Conservation (phyloP, 2,329 filamentous ascomycete genomes). For the Hypoxylon sp. region DNA sequence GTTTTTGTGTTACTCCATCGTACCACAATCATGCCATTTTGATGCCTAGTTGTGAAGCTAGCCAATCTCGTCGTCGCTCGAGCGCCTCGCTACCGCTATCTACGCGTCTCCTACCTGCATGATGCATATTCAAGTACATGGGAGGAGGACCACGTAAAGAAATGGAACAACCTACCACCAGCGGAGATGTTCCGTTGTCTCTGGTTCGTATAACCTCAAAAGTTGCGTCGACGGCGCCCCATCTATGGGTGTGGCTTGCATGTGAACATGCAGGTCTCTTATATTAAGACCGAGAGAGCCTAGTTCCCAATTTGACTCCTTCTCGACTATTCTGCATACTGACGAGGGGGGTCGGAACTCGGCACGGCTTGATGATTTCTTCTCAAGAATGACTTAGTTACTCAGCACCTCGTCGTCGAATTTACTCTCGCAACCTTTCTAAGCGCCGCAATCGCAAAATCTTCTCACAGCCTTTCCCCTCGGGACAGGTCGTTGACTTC, state of each 20-base stretch:
- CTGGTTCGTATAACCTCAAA: slow-evolving; percentile 6
- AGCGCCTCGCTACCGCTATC: slow-evolving; percentile 15
- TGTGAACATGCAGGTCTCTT: neutral
- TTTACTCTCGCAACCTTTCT: neutral
- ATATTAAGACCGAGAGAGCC: neutral
- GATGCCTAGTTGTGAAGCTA: neutral
- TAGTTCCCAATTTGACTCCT: neutral
- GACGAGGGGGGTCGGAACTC: neutral
- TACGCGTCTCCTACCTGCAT: slow-evolving; percentile 22
- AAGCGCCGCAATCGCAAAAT: neutral
- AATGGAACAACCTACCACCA: slow-evolving; percentile 5
- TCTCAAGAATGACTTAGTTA: neutral
- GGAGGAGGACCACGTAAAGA: slow-evolving; percentile 10
- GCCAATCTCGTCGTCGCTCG: slow-evolving; percentile 15
- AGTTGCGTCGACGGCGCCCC: slow-evolving; percentile 12
- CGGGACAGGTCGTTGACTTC: neutral
- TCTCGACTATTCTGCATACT: neutral
- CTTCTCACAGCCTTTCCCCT: neutral
- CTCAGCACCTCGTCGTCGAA: slow-evolving; percentile 1
- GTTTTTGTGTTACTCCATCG: slow-evolving; percentile 18
- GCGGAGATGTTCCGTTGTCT: slow-evolving; percentile 1
- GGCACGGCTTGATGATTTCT: neutral
- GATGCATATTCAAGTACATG: slow-evolving; percentile 19
- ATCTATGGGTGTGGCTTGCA: slow-evolving; percentile 3
- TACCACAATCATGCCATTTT: slow-evolving; percentile 35